Evolutionary conservation across 345 rosid species (phyloP), one percentile per base, ranked within the genome.

Genomic region (Melaleuca alternifolia): DNA sequence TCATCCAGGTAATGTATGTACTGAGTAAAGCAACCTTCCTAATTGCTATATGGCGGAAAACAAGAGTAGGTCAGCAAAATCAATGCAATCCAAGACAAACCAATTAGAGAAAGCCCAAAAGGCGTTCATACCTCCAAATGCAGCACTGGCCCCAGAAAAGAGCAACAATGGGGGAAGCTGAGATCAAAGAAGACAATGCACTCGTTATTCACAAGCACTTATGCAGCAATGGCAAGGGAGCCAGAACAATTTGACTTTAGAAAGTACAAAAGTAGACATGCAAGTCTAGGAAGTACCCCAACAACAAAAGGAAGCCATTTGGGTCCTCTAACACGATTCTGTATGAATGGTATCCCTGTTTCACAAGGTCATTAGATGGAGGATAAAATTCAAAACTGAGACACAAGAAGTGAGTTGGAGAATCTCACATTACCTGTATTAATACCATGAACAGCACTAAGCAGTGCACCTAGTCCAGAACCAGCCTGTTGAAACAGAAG

Each of bases 381-480:
- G 24, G 51, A 53, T 6, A 75, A 20, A 86, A 37, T 24, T 62
- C 10, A 50, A 44, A 51, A 85, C n/a, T 6, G 82, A 13, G 62
- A 86, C 11, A 26, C 24, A 20, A 52, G 50, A 84, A 71, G 26
- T 37, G 51, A 52, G 76, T 30, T 26, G 13, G 86, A 54, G 86
- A 85, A 84, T 62, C 84, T 13, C 84, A 87, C 41, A 23, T 62
- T 90, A 95, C 98, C 95, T 79, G 98, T 93, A 85, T 96, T 96
- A 87, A 96, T 90, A 88, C 95, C 95, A 90, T 96, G 93, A 86
- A 95, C 94, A 41, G 96, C 97, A 91, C 98, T 94, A 88, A 95
- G 99, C 96, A 97, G 88, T 84, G 93, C 97, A 90, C 98, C 98
- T 87, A 96, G 88, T 75, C 98, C 99, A 56, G 97, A 92, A 81